A percentile compares a stretch with the other conserved stretches of the same genome.
phyloP scores from a whole-genome alignment of 179 eudicot species.

The Corrigiola litoralis region DNA sequence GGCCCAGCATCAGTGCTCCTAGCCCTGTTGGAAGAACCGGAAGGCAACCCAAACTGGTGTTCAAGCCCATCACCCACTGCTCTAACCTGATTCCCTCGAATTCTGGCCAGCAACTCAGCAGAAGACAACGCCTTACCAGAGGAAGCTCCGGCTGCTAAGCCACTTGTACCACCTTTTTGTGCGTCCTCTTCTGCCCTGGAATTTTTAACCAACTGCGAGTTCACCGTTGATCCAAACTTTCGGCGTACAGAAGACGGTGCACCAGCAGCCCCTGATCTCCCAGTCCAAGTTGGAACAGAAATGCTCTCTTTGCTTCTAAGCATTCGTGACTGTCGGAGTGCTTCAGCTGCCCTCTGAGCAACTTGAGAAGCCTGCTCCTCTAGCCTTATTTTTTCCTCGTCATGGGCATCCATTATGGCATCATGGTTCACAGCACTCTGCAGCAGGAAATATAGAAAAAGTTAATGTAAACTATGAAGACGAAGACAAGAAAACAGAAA shows the following conservation, averaged over 20 bases:
- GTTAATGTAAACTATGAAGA: neutral
- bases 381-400: constrained; percentile 70
- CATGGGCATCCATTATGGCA: constrained; percentile 85
- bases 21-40: constrained; percentile 32
- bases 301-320: constrained; percentile 73
- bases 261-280: constrained; percentile 88
- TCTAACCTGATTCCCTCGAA: constrained; percentile 62
- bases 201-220: constrained; percentile 43
- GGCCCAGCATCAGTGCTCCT: constrained; percentile 27
- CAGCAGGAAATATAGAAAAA: constrained; percentile 4
- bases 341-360: constrained; percentile 98
- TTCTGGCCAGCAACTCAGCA: constrained; percentile 67
- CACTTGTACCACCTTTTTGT: constrained; percentile 30
- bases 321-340: constrained; percentile 82
- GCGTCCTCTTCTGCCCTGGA: constrained; percentile 31
- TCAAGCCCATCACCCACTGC: constrained; percentile 82
- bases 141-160: constrained; percentile 70
- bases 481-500: neutral
- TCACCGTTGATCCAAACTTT: constrained; percentile 85
- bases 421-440: constrained; percentile 98
- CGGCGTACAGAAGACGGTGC: constrained; percentile 71
- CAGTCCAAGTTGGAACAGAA: constrained; percentile 93
- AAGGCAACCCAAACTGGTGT: constrained; percentile 54
- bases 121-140: constrained; percentile 84
- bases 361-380: constrained; percentile 88